Evolutionary conservation across 352 stramenopile species (phyloP).

Genomic region (Phytophthora tentaculata): DNA sequence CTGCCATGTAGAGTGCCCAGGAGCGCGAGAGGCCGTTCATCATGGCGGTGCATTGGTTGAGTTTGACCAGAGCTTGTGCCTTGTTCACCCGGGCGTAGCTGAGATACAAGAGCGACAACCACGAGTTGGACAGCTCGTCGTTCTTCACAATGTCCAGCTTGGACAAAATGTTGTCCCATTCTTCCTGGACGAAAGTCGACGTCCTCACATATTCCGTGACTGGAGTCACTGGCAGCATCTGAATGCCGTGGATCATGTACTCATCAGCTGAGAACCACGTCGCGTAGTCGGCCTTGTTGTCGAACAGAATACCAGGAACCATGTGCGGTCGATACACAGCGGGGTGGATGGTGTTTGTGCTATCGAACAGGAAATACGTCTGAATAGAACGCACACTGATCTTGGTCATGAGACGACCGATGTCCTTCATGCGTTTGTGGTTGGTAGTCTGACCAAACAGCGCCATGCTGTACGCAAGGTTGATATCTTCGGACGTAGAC

Average conservation of each 20-base stretch:
- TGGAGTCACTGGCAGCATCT: slow-evolving; percentile 75
- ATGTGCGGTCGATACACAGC: slow-evolving; percentile 50
- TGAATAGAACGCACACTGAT: slow-evolving; percentile 57
- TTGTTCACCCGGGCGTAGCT: slow-evolving; percentile 77
- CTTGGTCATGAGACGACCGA: slow-evolving; percentile 66
- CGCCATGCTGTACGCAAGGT: slow-evolving; percentile 66
- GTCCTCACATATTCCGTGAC: slow-evolving; percentile 69
- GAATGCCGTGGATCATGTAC: slow-evolving; percentile 83
- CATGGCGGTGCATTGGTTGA: slow-evolving; percentile 59
- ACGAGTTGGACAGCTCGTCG: slow-evolving; percentile 49
- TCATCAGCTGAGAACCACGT: slow-evolving; percentile 75
- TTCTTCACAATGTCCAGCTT: slow-evolving; percentile 51
- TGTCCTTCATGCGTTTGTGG: slow-evolving; percentile 45
- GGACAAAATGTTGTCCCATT: slow-evolving; percentile 63
- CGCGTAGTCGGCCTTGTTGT: slow-evolving; percentile 85
- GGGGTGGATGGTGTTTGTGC: slow-evolving; percentile 59
- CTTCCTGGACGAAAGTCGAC: slow-evolving; percentile 58
- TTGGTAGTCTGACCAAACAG: slow-evolving; percentile 53
- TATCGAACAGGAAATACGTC: slow-evolving; percentile 79
- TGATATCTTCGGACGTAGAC: slow-evolving; percentile 71
- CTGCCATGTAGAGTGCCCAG: slow-evolving; percentile 80
- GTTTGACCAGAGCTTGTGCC: slow-evolving; percentile 46
- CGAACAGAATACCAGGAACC: slow-evolving; percentile 74
- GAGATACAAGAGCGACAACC: slow-evolving; percentile 73
- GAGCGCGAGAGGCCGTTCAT: slow-evolving; percentile 83